Conservation (phyloP, 1,284 basidiomycete genomes). For the Leccinum brunneo-olivaceum region DNA sequence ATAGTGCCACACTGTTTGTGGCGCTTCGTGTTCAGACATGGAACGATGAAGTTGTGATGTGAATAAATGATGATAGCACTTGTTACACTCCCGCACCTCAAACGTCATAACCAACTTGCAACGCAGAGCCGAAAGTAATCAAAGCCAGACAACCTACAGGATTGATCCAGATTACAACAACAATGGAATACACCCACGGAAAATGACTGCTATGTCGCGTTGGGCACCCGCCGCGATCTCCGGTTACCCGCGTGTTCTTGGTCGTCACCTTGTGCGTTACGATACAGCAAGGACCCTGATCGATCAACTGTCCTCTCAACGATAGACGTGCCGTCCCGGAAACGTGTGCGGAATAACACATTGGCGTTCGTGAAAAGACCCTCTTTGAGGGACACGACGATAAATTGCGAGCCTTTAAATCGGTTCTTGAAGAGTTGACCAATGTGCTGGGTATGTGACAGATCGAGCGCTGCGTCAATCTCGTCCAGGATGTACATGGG, state of each 20-base stretch:
- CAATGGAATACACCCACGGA: neutral
- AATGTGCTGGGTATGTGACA: conserved; percentile 96
- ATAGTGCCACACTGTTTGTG: no score
- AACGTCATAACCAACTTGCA: no score
- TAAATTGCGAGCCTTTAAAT: conserved; percentile 98
- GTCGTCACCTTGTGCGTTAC: conserved; percentile 13
- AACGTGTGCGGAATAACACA: conserved; percentile 88
- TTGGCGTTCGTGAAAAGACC: conserved; percentile 98
- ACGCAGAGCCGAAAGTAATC: neutral
- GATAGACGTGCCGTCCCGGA: conserved; percentile 87
- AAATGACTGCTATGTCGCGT: conserved; percentile 2
- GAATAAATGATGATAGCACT: no score
- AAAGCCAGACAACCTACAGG: conserved; percentile 13
- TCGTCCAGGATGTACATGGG: conserved; percentile 99
- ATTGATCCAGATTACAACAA: conserved; percentile 4
- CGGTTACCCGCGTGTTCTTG: conserved; percentile 21
- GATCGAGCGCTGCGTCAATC: conserved; percentile 93
- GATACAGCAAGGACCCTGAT: conserved; percentile 41
- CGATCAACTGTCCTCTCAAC: conserved; percentile 75
- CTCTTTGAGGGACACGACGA: conserved; percentile 96
- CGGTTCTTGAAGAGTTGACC: conserved; percentile 93
- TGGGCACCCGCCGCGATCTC: conserved; percentile 17
- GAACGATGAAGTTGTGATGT: no score
- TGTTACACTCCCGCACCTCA: no score
- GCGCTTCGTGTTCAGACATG: no score